Conservation (phyloP, 306 rosid species). For the Prunus mongolica region DNA sequence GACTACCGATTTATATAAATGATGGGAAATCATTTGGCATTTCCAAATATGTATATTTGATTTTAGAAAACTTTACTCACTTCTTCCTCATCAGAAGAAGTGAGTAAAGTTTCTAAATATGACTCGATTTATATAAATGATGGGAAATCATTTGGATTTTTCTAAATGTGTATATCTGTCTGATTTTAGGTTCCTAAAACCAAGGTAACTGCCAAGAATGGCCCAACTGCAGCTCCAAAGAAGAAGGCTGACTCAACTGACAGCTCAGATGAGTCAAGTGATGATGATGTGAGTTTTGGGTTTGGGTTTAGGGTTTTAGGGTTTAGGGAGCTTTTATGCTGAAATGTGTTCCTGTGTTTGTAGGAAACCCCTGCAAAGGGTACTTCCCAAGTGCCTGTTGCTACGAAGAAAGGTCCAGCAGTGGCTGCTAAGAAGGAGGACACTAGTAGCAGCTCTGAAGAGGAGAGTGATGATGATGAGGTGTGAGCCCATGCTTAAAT, state of each 20-base stretch:
- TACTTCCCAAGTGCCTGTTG: neutral
- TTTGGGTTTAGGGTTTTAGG: neutral
- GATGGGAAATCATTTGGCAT: neutral
- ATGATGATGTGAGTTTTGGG: conserved; percentile 10
- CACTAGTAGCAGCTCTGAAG: conserved; percentile 27
- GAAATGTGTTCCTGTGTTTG: neutral
- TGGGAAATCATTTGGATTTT: neutral
- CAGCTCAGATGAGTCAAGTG: conserved; percentile 42
- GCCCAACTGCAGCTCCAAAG: conserved; percentile 10
- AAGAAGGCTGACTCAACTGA: conserved; percentile 29
- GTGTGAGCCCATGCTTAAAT: neutral
- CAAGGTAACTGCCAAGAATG: conserved; percentile 24
- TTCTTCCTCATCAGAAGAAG: conserved; percentile 41
- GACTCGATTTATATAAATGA: neutral
- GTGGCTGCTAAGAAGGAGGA: conserved; percentile 15
- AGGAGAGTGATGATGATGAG: conserved; percentile 25
- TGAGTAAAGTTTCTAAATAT: conserved; percentile 5
- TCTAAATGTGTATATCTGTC: neutral
- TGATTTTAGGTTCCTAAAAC: conserved; percentile 34
- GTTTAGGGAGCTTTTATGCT: neutral
- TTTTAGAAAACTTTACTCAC: conserved; percentile 37
- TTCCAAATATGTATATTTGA: neutral
- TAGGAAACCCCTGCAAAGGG: conserved; percentile 16
- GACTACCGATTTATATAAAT: neutral
- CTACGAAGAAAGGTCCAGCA: neutral